Evolutionary conservation across 352 stramenopile species (phyloP).

Genomic region (Phytopythium litorale): DNA sequence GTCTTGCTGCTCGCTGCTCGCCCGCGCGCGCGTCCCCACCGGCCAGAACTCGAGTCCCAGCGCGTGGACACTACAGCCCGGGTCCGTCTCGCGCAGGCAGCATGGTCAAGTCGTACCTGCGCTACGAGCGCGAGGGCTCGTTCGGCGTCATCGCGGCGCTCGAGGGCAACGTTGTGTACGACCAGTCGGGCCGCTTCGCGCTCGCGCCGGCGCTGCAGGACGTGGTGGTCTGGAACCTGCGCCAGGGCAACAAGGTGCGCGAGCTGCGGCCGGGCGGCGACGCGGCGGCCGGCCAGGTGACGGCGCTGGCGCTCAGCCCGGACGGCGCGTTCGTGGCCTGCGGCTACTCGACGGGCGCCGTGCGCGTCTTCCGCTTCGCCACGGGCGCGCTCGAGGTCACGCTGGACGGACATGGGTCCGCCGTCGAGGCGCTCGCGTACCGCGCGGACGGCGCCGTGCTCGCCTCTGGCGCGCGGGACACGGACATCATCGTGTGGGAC

Average conservation of each 20-base stretch:
- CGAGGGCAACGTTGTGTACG: constrained; percentile 87
- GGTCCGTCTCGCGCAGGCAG: neutral
- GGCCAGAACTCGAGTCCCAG: no score
- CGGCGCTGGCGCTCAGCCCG: constrained; percentile 68
- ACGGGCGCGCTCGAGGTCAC: constrained; percentile 79
- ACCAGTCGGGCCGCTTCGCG: constrained; percentile 81
- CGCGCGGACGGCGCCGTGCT: constrained; percentile 75
- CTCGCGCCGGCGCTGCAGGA: constrained; percentile 88
- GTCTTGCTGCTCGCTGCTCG: no score
- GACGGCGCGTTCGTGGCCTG: constrained; percentile 75
- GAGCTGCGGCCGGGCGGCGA: constrained; percentile 36
- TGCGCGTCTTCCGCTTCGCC: constrained; percentile 77
- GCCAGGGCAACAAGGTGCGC: constrained; percentile 80
- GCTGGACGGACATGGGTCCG: constrained; percentile 86
- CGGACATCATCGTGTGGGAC: constrained; percentile 94
- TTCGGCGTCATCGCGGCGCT: constrained; percentile 91
- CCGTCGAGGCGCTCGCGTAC: constrained; percentile 77
- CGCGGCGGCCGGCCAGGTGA: constrained; percentile 59
- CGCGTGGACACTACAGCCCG: no score
- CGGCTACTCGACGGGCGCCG: constrained; percentile 79
- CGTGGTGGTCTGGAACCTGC: constrained; percentile 91
- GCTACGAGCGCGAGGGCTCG: constrained; percentile 86
- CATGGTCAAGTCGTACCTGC: constrained; percentile 93
- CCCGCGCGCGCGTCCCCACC: no score
- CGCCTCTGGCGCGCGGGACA: constrained; percentile 87